phyloP scores from a whole-genome alignment of 139 green algal species.

The Chlorella sp. region DNA sequence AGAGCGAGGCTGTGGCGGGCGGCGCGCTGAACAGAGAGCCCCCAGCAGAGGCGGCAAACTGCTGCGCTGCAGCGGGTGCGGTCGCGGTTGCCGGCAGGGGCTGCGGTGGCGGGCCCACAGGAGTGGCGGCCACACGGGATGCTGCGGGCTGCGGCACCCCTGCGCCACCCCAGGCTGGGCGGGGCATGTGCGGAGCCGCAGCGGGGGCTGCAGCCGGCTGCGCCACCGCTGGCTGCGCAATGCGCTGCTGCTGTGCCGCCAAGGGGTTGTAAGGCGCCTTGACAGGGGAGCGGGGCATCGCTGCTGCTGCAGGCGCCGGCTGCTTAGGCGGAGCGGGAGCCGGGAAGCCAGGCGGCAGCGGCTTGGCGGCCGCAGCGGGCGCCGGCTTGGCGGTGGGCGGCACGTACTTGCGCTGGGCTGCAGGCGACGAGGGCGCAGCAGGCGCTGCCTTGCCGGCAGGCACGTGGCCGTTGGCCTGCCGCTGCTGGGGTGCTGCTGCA shows the following conservation, averaged over 20 bases:
- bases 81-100: neutral
- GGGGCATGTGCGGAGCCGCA: neutral
- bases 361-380: neutral
- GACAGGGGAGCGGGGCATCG: neutral
- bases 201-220: neutral
- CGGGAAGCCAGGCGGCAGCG: neutral
- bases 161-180: constrained; percentile 4
- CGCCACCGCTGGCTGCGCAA: neutral
- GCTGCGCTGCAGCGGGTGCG: no score
- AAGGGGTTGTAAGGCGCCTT: constrained; percentile 22
- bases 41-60: neutral
- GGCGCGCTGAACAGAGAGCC: constrained; percentile 5
- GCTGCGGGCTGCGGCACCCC: neutral
- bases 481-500: neutral
- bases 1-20: neutral
- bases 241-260: constrained; percentile 9
- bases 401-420: neutral
- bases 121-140: neutral
- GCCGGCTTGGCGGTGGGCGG: neutral
- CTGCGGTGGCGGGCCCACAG: neutral
- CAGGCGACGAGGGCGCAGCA: neutral
- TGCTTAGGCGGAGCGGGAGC: neutral
- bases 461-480: neutral
- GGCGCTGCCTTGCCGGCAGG: neutral
- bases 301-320: constrained; percentile 1